Evolutionary conservation across 441 rosid species (phyloP), one percentile per base, ranked within the genome.

Genomic region (Bruguiera hainesii): DNA sequence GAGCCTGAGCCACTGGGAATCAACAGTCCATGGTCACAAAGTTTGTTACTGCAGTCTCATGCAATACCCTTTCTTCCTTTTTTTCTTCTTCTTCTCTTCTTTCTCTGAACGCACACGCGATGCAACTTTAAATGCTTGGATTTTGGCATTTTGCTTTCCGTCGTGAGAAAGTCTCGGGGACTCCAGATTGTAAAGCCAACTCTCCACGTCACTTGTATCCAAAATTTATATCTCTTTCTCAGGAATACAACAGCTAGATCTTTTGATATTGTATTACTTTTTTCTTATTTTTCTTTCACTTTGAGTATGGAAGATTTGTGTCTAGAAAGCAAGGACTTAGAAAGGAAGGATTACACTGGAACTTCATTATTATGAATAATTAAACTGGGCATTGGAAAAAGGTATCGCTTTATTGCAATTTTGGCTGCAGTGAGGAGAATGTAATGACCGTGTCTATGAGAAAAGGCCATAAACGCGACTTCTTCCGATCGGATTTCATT

Each of bases 1-100:
- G 69, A 30, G 53, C 53, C 68, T 3, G 69, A 30, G 53, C 53
- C 68, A 6, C 26, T 2, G 2, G 75, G 63, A 31, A 56, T 61
- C 26, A 61, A 62, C 67, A 31, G 33, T 68, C 63, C 83, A 23
- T 81, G 89, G 89, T 55, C 75, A 39, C 85, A 33, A 71, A 64
- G 60, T 76, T 79, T 56, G 18, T 75, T 50, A 69, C 65, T 0
- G 91, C 82, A 67, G 71, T 61, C 37, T 80, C 89, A 15, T 46
- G 72, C 42, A 58, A 26, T 61, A 48, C 64, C n/a, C 16, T 69
- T 56, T 60, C 79, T 61, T 63, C 23, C 35, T 67, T 20, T 46
- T 67, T 67, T 30, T 21, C 63, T 73, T 64, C 50, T 56, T 72
- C 52, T 67, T 53, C 46, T 61, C 6, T n/a, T 13, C 20, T 56